Base-by-base conservation (phyloP, 768 basidiomycete species). In the Hebeloma cylindrosporum region DNA sequence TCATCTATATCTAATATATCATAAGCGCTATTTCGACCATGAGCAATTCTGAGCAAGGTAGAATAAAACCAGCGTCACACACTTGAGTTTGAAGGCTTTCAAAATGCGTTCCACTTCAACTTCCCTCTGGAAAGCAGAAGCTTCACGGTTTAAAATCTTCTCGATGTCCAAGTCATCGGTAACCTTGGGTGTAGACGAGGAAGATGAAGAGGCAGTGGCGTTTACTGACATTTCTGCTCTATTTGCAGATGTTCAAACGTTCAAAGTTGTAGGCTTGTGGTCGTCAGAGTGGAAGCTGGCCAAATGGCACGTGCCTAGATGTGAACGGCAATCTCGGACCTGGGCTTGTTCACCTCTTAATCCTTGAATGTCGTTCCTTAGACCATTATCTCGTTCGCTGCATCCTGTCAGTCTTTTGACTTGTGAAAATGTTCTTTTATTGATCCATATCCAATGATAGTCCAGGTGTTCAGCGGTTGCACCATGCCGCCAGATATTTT, bases 51-150 rank as follows among this genome's bases (percentile, higher is more conserved):
- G 33, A 51, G 39, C 23, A 46, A 9, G 26, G 30, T 14, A 34
- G 27, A 27, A 29, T 28, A 34, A 33, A 22, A 23, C 14, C 7
- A 43, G 7, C 11, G 28, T 32, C 34, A 14, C 23, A 21, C 47
- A 95, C 93, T 98, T 99, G 57, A 98, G 77, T 65, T 93, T 98
- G 79, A 99, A 98, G 0, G 94, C 85, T 56, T 83, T 87, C 37
- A 98, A 71, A 52, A 99, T 92, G 18, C 96, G 82, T 45, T 95
- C 91, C 9, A 93, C 88, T 62, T 93, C 90, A 18, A 90, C 69
- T 65, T 93, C 91, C 21, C 91, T 78, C 56, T 91, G 87, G 61
- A 93, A 86, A 3, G 88, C 89, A 10, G 84, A 84, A 1, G 89
- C 88, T 58, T 93, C 89, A 43, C 86, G 73, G 40, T 74, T 85